Conservation (phyloP, 2,329 filamentous ascomycete species). For the Diaporthe capsici region DNA sequence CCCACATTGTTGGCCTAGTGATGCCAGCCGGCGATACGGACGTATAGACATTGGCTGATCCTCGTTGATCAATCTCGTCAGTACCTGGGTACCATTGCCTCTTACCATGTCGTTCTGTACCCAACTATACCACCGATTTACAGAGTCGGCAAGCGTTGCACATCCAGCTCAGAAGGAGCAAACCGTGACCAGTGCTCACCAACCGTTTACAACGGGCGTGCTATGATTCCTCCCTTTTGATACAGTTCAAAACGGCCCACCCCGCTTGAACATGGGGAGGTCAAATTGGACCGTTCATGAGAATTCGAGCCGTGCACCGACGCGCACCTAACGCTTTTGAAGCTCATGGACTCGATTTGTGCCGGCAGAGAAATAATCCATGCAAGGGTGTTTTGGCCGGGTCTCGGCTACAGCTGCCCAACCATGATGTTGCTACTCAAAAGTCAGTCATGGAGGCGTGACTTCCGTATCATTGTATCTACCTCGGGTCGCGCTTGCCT, state of each 20-base stretch:
- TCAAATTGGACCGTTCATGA: neutral
- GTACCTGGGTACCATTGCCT: neutral
- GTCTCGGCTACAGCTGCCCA: neutral
- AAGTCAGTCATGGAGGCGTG: neutral
- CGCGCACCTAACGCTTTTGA: neutral
- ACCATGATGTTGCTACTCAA: neutral
- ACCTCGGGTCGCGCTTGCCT: neutral
- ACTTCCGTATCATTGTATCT: neutral
- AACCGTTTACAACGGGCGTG: neutral
- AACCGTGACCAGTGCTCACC: neutral
- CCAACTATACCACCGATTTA: neutral
- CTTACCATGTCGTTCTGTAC: neutral
- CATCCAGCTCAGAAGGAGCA: neutral
- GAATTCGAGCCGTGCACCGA: neutral
- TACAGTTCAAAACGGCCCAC: too few relatives aligned
- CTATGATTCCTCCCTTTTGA: too few relatives aligned
- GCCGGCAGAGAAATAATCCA: too few relatives aligned
- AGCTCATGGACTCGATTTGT: neutral
- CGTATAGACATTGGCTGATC: neutral
- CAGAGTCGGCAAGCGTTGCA: neutral
- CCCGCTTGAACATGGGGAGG: neutral
- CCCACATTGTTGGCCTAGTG: neutral
- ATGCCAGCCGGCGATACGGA: neutral
- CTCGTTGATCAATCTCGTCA: neutral
- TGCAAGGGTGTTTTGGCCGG: too few relatives aligned